A percentile compares a stretch with the other conserved stretches of the same genome.
Evolutionary conservation across 495 filamentous ascomycete genomes (phyloP).

Genomic region (Penicillium robsamsonii): DNA sequence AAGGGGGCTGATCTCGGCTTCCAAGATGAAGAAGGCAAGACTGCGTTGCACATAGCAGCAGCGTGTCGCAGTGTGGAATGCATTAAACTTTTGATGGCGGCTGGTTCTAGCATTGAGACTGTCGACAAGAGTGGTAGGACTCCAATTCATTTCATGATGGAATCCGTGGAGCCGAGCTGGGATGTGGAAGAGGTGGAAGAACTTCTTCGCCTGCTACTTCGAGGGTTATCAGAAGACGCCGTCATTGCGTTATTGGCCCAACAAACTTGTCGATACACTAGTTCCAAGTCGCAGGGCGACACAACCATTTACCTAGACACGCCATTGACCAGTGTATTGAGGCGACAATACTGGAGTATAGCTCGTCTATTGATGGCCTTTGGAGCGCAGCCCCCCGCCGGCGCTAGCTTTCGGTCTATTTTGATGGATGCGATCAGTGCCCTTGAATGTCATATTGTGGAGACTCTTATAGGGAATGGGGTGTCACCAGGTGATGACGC

Average conservation of each 20-base stretch:
- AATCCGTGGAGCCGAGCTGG: not conserved
- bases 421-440: not conserved
- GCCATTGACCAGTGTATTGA: not conserved
- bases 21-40: not conserved
- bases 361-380: not conserved
- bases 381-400: not conserved
- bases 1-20: not conserved
- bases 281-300: not conserved
- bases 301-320: not conserved
- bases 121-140: not conserved
- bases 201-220: not conserved
- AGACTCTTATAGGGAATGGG: not conserved
- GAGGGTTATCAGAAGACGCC: not conserved
- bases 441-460: not conserved
- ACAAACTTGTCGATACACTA: not conserved
- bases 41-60: not conserved
- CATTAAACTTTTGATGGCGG: not conserved
- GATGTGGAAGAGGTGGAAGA: not conserved
- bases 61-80: not conserved
- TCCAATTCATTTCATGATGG: not conserved
- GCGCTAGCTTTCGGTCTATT: not conserved
- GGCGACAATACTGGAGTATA: not conserved
- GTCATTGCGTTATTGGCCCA: not conserved
- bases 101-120: not conserved
- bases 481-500: not conserved